Base-by-base conservation (phyloP, 768 basidiomycete genomes). In the Tulasnella sp. region DNA sequence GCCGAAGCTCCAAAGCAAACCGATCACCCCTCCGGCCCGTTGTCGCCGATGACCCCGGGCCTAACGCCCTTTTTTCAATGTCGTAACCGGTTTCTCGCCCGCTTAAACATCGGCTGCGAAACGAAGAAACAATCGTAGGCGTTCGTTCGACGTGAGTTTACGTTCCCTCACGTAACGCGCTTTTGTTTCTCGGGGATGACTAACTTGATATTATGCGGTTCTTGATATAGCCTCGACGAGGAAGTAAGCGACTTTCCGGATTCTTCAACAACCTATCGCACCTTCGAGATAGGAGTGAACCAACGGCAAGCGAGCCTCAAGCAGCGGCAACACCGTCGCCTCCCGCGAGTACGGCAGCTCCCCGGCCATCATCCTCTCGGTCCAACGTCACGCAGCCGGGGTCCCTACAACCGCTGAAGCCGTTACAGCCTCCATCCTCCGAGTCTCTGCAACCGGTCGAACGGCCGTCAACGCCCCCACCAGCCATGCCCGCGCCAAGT, bases 231-330 rank as follows among this genome's bases (percentile, higher is more conserved):
- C 77, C 77, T 18, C 78, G 64, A 24, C 41, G 34, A 7, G 64
- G 64, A 8, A 72, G 60, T 12, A 64, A 92, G 84, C 89, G 94
- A 41, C 88, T 96, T 42, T 96, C 95, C 40, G 94, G 94, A n/a
- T 96, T 96, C 86, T 92, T 95, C 85, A 92, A 90, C 24, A 91
- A 90, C 83, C 88, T 96, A 80, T 93, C 95, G 7, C 91, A 93
- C 64, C 31, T 41, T 12, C 76, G 81, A 6, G 81, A 82, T 84
- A 90, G 83, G 37, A 75, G 28, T 44, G 64, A 58, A 46, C 14
- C 37, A 1, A 12, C 54, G 9, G 7, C 42, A 42, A 18, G 31
- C 31, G 77, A 60, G 54, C 34, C 58, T 8, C 40, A 28, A 20
- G 28, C 77, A 58, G 37, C 77, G 20, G 16, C 60, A n/a, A 41